These are phyloP conservation scores for Suhomyces canberraensis DNA, from an alignment of 805 yeast species.

Conservation along the genomic window DNA sequence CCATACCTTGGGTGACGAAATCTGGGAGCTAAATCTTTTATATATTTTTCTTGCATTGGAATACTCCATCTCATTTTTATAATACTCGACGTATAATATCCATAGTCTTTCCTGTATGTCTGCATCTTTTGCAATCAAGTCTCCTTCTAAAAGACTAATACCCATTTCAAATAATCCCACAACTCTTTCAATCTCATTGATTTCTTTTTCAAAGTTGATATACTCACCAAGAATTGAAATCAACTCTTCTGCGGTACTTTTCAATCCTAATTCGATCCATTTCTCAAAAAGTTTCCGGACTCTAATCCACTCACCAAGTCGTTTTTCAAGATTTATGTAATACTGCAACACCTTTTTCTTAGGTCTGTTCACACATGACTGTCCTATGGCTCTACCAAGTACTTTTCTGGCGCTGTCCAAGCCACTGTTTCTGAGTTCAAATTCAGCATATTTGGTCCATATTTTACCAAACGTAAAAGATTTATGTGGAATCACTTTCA, in stretches of 20 bases:
- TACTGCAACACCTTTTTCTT: conserved; percentile 54
- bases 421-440: conserved; percentile 60
- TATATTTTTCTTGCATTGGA: conserved; percentile 52
- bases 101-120: conserved; percentile 30
- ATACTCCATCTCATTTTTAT: conserved; percentile 58
- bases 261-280: conserved; percentile 43
- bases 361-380: conserved; percentile 39
- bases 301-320: conserved; percentile 75
- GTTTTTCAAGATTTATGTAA: conserved; percentile 67
- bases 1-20: conserved; percentile 47
- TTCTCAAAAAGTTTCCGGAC: conserved; percentile 71
- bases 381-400: conserved; percentile 71
- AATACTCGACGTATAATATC: conserved; percentile 49
- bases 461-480: conserved; percentile 64
- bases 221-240: conserved; percentile 54
- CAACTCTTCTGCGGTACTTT: conserved; percentile 8
- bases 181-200: conserved; percentile 71
- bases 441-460: conserved; percentile 71
- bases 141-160: conserved; percentile 21
- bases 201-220: conserved; percentile 61
- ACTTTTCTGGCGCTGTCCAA: conserved; percentile 58
- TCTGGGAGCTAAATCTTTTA: conserved; percentile 33
- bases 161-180: conserved; percentile 60
- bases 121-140: not conserved
- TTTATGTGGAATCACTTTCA: conserved; percentile 54